phyloP scores from a whole-genome alignment of 345 rosid genomes.

The Euclidium syriacum region DNA sequence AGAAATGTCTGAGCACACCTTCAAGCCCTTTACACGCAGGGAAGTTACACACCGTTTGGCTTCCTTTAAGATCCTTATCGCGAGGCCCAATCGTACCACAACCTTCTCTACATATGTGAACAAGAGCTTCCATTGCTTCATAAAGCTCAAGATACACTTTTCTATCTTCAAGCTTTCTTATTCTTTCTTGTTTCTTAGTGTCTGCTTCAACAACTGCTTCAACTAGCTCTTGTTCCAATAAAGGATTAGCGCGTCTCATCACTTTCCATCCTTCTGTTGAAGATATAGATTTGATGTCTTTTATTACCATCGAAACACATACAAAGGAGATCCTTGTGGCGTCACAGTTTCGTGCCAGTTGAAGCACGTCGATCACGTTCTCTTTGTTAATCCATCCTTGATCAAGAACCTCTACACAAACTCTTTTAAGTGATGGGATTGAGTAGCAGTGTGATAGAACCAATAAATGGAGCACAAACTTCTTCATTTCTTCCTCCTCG shows the following conservation, averaged over 20 bases:
- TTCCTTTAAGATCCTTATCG: conserved; percentile 55
- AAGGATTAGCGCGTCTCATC: conserved; percentile 59
- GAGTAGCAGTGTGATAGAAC: conserved; percentile 72
- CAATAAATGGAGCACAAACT: conserved; percentile 68
- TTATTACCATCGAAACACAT: conserved; percentile 59
- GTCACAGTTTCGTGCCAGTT: conserved; percentile 65
- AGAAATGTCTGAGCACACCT: conserved; percentile 70
- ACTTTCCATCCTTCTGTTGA: conserved; percentile 82
- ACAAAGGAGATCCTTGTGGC: conserved; percentile 53
- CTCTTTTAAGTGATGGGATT: conserved; percentile 61
- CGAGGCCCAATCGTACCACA: conserved; percentile 86
- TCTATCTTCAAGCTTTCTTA: conserved; percentile 51
- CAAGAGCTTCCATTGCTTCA: conserved; percentile 85
- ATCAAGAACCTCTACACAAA: conserved; percentile 50
- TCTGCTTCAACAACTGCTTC: conserved; percentile 66
- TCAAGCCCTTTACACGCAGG: conserved; percentile 89
- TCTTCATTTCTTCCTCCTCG: conserved; percentile 62
- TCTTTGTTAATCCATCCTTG: conserved; percentile 54
- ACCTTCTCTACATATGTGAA: conserved; percentile 82
- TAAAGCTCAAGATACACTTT: conserved; percentile 61
- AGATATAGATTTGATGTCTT: conserved; percentile 68
- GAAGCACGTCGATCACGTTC: conserved; percentile 82
- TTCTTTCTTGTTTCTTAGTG: conserved; percentile 50
- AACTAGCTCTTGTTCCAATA: conserved; percentile 74
- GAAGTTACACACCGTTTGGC: conserved; percentile 47